Conservation (phyloP, 306 rosid genomes). For the Comarum palustre region DNA sequence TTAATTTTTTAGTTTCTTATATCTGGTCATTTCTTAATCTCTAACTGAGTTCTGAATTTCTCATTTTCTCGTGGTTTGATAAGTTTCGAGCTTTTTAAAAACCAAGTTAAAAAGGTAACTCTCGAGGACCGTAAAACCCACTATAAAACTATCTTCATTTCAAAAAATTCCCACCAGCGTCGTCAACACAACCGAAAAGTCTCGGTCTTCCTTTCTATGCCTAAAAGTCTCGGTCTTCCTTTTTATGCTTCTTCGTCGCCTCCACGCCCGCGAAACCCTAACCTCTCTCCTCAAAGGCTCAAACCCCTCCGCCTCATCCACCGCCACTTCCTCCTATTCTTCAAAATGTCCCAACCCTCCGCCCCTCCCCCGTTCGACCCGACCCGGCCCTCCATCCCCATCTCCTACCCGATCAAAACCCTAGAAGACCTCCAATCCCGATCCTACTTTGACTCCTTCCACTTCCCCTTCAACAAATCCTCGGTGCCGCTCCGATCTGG, state of each 20-base stretch:
- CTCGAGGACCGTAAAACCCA: background rate
- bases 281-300: slow-evolving; percentile 25
- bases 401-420: slow-evolving; percentile 83
- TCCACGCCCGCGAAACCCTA: slow-evolving; percentile 33
- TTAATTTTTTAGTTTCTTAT: too few species aligned
- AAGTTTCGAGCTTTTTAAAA: too few species aligned
- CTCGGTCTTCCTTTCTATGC: background rate
- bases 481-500: slow-evolving; percentile 40
- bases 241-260: slow-evolving; percentile 25
- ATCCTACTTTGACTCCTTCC: slow-evolving; percentile 76
- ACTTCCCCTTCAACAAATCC: slow-evolving; percentile 75
- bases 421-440: slow-evolving; percentile 65
- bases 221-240: background rate
- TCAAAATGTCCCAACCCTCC: slow-evolving; percentile 40
- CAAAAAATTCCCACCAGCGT: slow-evolving; percentile 8
- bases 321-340: slow-evolving; percentile 2
- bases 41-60: too few species aligned
- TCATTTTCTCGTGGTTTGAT: too few species aligned
- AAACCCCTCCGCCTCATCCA: slow-evolving; percentile 20
- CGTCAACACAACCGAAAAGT: background rate
- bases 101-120: too few species aligned
- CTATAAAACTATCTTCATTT: background rate
- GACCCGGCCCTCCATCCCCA: slow-evolving; percentile 52
- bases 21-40: too few species aligned
- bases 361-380: slow-evolving; percentile 55